Evolutionary conservation across 257 asterid species (phyloP).

Genomic region (Scutellaria baicalensis): DNA sequence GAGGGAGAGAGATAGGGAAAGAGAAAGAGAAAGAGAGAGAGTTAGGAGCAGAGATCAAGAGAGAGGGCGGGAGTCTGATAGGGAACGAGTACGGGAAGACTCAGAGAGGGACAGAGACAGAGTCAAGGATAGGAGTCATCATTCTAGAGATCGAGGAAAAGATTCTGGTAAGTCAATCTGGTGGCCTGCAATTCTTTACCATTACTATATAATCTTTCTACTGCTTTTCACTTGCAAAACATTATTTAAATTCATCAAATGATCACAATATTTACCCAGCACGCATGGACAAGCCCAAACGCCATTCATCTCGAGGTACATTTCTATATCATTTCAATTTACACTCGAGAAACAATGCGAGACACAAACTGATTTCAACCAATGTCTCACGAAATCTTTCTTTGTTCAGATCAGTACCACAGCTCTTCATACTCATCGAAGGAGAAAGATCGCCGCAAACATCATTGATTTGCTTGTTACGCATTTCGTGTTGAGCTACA

Average conservation of each 20-base stretch:
- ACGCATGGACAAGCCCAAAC: constrained; percentile 58
- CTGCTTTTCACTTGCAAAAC: background rate
- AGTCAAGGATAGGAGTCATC: constrained; percentile 64
- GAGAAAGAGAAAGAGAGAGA: constrained; percentile 64
- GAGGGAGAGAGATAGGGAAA: constrained; percentile 52
- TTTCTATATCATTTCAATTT: background rate
- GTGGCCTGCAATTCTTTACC: background rate
- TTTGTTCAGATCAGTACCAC: constrained; percentile 59
- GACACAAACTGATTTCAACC: background rate
- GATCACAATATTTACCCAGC: constrained; percentile 31
- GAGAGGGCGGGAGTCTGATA: constrained; percentile 65
- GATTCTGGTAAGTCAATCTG: constrained; percentile 37
- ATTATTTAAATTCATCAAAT: background rate
- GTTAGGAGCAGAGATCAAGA: constrained; percentile 52
- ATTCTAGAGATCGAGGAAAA: constrained; percentile 67
- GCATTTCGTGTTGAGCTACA: background rate
- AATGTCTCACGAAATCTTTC: background rate
- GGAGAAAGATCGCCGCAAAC: constrained; percentile 76
- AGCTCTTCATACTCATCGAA: constrained; percentile 56
- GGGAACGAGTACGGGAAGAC: constrained; percentile 64
- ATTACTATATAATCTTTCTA: background rate
- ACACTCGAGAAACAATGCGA: background rate
- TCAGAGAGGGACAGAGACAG: constrained; percentile 62
- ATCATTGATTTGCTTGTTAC: constrained; percentile 39
- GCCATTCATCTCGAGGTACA: constrained; percentile 73